Evolutionary conservation across 2,329 filamentous ascomycete species (phyloP).

Genomic region (Exophiala aquamarina): DNA sequence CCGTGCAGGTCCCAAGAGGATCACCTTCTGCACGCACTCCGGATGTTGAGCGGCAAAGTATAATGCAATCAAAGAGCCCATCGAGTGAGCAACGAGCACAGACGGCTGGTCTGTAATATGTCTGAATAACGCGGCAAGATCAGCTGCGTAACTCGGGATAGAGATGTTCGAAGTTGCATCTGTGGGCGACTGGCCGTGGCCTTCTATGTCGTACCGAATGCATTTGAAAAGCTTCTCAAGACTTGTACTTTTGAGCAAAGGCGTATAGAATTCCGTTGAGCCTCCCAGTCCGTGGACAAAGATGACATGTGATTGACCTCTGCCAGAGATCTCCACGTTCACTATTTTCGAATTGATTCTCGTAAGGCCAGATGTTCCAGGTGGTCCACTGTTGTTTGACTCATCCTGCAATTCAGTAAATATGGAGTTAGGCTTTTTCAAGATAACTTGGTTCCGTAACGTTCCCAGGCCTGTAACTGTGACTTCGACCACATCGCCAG

Average conservation of each 20-base stretch:
- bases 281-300: slow-evolving; percentile 60
- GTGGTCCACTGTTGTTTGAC: slow-evolving; percentile 34
- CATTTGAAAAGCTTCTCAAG: slow-evolving; percentile 32
- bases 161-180: slow-evolving; percentile 43
- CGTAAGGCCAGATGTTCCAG: slow-evolving; percentile 29
- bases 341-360: slow-evolving; percentile 35
- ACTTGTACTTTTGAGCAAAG: slow-evolving; percentile 41
- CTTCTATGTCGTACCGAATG: slow-evolving; percentile 56
- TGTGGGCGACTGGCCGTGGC: slow-evolving; percentile 56
- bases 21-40: slow-evolving; percentile 41
- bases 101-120: slow-evolving; percentile 36
- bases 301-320: slow-evolving; percentile 34
- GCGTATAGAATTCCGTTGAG: slow-evolving; percentile 45
- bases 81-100: slow-evolving; percentile 52
- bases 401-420: too few relatives aligned
- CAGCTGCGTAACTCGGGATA: slow-evolving; percentile 45
- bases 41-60: slow-evolving; percentile 43
- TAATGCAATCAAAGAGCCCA: slow-evolving; percentile 52
- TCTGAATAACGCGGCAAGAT: slow-evolving; percentile 35
- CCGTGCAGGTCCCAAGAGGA: slow-evolving; percentile 52
- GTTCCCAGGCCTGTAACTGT: slow-evolving; percentile 42
- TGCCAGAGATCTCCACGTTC: slow-evolving; percentile 37
- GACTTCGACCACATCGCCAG: slow-evolving; percentile 42
- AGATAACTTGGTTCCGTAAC: slow-evolving; percentile 41
- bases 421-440: not conserved